A percentile compares a stretch with the other conserved stretches of the same genome.
phyloP scores from a whole-genome alignment of 306 rosid species.

The Dryas drummondii region DNA sequence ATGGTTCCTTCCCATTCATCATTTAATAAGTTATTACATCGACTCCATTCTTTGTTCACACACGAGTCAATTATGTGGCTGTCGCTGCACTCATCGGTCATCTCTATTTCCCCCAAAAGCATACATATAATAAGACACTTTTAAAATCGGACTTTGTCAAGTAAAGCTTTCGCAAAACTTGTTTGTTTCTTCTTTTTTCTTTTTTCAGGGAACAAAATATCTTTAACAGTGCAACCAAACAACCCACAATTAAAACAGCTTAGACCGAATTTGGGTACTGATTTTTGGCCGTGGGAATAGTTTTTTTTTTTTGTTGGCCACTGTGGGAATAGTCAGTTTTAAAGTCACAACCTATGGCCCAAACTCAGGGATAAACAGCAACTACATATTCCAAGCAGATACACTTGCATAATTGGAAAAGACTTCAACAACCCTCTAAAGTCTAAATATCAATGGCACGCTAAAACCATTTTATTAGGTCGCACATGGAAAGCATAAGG shows the following conservation, averaged over 20 bases:
- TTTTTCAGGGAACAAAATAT: background rate
- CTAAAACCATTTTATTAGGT: background rate
- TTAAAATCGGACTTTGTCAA: too few relatives aligned
- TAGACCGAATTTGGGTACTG: too few relatives aligned
- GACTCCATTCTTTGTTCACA: background rate
- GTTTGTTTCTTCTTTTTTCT: too few relatives aligned
- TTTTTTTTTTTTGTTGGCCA: too few relatives aligned
- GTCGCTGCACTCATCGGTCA: background rate
- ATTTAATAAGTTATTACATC: background rate
- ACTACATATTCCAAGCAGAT: background rate
- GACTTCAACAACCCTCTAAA: background rate
- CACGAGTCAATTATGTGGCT: conserved; percentile 1
- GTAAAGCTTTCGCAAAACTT: too few relatives aligned
- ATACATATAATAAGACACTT: background rate
- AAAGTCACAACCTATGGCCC: background rate
- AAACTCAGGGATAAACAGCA: background rate
- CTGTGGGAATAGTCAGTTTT: background rate
- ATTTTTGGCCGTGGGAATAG: too few relatives aligned
- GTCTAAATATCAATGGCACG: background rate
- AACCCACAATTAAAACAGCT: too few relatives aligned
- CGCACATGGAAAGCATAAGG: background rate
- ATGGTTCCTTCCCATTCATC: background rate
- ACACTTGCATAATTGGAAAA: background rate
- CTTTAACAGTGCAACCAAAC: background rate
- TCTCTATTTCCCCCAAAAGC: background rate